Base-by-base conservation (phyloP, 306 rosid genomes). In the Alnus rubra region DNA sequence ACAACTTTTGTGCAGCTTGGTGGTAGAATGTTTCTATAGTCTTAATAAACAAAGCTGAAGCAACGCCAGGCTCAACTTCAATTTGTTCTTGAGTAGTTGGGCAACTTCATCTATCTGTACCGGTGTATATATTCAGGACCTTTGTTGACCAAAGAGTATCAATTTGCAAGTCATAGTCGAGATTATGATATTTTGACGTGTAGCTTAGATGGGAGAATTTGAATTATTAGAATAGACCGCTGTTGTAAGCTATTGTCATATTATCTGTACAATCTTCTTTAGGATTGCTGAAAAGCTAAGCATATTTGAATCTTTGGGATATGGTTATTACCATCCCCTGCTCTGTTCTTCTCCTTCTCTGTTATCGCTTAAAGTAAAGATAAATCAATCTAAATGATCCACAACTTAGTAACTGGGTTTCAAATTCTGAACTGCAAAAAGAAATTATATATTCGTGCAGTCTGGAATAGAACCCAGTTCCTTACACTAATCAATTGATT, bases 231-330 rank as follows among this genome's bases (percentile, higher is more conserved):
- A 19, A 59, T 59, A 59, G 35, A 19, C 65, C 6, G 5, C n/a
- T 2, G 12, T 30, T 5, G 45, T 42, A 42, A 42, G 8, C 7
- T 59, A 9, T 63, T 63, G 45, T 33, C n/a, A 33, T 33, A 6
- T 63, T 30, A 63, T 63, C 45, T 33, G 14, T 67, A 16, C 72
- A 39, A 39, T 67, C 31, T 18, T 67, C 50, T 39, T 67, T 42
- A 42, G 51, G 51, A 67, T 42, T 67, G 72, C 72, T 67, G 7
- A 16, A 16, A 39, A 67, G 72, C 49, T 37, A 67, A 67, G 72
- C 31, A 33, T 67, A 18, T 67, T 9, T 18, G 72, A 39, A 9
- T 9, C 11, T 67, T 42, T 59, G 35, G 60, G 35, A 59, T 28
- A 59, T 28, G 65, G 33, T 59, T 59, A 59, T 9, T 2, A 65